Conservation (phyloP, 1,284 basidiomycete genomes). For the Ceratobasidium sp. region DNA sequence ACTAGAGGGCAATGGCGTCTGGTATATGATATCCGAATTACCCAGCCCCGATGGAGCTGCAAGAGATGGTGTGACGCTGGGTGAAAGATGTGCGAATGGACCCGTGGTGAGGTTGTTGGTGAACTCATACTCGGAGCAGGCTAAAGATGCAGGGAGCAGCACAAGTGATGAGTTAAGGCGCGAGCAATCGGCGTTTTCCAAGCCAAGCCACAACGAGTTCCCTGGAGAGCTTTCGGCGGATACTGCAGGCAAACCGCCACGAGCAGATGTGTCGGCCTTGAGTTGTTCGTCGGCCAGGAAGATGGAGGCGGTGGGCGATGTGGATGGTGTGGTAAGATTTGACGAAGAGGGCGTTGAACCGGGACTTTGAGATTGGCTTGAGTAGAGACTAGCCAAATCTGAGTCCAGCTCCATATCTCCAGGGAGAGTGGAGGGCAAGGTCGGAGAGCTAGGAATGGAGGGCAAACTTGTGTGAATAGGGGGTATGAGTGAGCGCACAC, state of each 20-base stretch:
- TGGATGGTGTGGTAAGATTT: conserved; percentile 4
- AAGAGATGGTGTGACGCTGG: background rate
- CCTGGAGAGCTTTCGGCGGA: background rate
- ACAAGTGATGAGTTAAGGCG: background rate
- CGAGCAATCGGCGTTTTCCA: background rate
- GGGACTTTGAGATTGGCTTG: conserved; percentile 16
- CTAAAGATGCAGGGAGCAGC: background rate
- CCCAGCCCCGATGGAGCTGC: background rate
- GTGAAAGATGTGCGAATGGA: background rate
- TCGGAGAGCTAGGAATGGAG: background rate
- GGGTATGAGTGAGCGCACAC: background rate
- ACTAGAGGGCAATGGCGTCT: background rate
- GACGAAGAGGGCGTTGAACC: conserved; percentile 16
- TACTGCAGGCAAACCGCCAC: background rate
- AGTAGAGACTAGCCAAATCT: background rate
- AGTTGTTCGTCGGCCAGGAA: background rate
- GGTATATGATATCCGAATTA: background rate
- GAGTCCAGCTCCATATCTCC: background rate
- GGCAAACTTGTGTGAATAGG: too few species aligned
- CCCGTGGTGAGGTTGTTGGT: background rate
- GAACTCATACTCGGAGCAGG: too few species aligned
- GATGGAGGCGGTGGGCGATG: conserved; percentile 4
- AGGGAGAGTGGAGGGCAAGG: background rate
- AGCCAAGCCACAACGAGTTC: background rate
- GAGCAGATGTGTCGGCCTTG: too few species aligned